Evolutionary conservation across 208 protist species (phyloP), one percentile per base, ranked within the genome.

Genomic region (Porcisia hertigi): DNA sequence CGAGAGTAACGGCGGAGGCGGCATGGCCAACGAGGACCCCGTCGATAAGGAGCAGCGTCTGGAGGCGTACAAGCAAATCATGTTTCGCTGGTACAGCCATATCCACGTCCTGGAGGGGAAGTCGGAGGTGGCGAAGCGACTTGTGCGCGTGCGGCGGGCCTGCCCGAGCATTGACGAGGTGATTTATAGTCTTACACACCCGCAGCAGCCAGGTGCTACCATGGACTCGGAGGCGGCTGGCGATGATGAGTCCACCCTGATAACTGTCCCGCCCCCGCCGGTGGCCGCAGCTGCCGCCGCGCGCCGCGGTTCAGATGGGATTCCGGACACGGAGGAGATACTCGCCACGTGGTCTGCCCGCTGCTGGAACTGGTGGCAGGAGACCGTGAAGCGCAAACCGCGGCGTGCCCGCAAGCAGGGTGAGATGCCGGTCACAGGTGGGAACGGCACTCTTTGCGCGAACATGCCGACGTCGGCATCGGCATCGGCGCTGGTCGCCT

Each of bases 21-120:
- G 59, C 58, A 69, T 76, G 18, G 67, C 70, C 39, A 76, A 81
- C 80, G 79, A 83, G 69, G 74, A 86, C 64, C 70, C 69, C 39
- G 54, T 85, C 12, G 76, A 78, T 49, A 77, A 73, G 65, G 69
- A 84, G 72, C 77, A 80, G 74, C 79, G 86, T 7, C 64, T 89
- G 47, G 73, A 79, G 57, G 86, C 86, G 49, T 89, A 89, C 69
- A 65, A 71, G 55, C 75, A 81, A 49, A 84, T 86, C 36, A 79
- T 89, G 77, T 60, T 77, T 34, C 86, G 86, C 41, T 89, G 86
- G 86, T 84, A 81, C 54, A 80, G 81, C 65, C 86, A 87, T 80
- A 83, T 89, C 49, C 76, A 80, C 55, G 82, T 86, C 11, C 79
- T 89, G 7, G 80, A 87, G 54, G 71, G 47, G 52, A 89, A 85